Conservation (phyloP, 139 green algal genomes). For the Micractinium sp. region DNA sequence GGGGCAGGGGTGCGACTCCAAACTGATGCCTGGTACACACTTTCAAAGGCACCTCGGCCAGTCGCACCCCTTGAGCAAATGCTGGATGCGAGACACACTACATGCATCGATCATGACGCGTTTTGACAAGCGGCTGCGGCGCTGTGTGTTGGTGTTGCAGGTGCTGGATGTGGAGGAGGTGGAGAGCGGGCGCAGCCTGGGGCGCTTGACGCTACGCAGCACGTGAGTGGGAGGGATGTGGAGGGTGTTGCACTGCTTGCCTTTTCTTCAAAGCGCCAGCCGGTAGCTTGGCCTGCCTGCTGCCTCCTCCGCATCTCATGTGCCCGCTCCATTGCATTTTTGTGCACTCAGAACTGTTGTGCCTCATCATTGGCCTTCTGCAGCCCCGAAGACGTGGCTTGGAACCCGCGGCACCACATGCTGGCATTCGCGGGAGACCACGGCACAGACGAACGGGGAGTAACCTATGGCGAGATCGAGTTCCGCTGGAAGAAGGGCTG, state of each 20-base stretch:
- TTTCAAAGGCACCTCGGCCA: too few relatives aligned
- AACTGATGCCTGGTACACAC: too few relatives aligned
- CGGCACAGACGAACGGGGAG: neutral
- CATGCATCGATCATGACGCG: too few relatives aligned
- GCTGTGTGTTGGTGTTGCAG: too few relatives aligned
- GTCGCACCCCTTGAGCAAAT: too few relatives aligned
- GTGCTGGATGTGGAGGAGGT: slow-evolving; percentile 45
- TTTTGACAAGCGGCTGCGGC: too few relatives aligned
- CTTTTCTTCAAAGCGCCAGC: neutral
- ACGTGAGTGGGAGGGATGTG: neutral
- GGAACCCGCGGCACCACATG: slow-evolving; percentile 39
- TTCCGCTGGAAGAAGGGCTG: slow-evolving; percentile 2
- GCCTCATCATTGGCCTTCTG: neutral
- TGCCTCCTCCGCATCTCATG: too few relatives aligned
- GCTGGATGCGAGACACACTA: too few relatives aligned
- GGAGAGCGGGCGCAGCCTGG: slow-evolving; percentile 26
- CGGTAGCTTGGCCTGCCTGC: too few relatives aligned
- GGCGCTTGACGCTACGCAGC: neutral
- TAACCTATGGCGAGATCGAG: slow-evolving; percentile 3
- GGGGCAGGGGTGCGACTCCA: slow-evolving; percentile 28
- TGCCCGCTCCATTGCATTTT: too few relatives aligned
- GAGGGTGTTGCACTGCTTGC: neutral
- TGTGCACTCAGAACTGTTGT: neutral
- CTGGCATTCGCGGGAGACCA: slow-evolving; percentile 17
- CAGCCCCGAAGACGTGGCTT: slow-evolving; percentile 39